Evolutionary conservation across 345 rosid species (phyloP).

Genomic region (Salix exigua): DNA sequence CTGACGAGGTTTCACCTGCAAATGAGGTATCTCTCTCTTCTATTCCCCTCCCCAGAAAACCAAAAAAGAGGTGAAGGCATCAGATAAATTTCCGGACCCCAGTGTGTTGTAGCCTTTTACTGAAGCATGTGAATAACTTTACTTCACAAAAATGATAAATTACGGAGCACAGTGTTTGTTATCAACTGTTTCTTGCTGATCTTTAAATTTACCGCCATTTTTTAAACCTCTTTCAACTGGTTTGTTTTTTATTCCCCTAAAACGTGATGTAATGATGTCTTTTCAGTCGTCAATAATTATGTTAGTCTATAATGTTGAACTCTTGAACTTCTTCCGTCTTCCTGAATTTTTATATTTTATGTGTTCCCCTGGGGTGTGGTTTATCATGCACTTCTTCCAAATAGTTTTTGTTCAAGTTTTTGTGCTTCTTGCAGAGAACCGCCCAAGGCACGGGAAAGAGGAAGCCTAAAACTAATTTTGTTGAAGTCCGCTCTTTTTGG

Average conservation of each 20-base stretch:
- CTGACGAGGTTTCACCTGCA: slow-evolving; percentile 37
- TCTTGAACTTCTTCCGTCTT: neutral
- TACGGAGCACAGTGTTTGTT: neutral
- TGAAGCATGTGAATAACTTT: neutral
- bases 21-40: slow-evolving; percentile 39
- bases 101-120: neutral
- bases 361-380: neutral
- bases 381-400: neutral
- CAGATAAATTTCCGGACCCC: neutral
- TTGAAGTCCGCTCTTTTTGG: slow-evolving; percentile 95
- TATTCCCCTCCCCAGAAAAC: neutral
- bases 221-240: neutral
- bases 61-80: neutral
- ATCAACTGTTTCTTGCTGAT: neutral
- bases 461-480: slow-evolving; percentile 95
- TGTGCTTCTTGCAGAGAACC: slow-evolving; percentile 43
- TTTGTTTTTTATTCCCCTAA: neutral
- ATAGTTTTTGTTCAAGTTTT: neutral
- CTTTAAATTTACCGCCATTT: neutral
- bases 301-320: neutral
- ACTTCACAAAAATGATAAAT: neutral
- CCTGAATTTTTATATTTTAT: neutral
- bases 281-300: neutral
- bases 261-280: neutral
- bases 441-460: slow-evolving; percentile 49